A percentile compares a stretch with the other conserved stretches of the same genome.
Conservation (phyloP, 441 rosid genomes). For the Adansonia madagascariensis region DNA sequence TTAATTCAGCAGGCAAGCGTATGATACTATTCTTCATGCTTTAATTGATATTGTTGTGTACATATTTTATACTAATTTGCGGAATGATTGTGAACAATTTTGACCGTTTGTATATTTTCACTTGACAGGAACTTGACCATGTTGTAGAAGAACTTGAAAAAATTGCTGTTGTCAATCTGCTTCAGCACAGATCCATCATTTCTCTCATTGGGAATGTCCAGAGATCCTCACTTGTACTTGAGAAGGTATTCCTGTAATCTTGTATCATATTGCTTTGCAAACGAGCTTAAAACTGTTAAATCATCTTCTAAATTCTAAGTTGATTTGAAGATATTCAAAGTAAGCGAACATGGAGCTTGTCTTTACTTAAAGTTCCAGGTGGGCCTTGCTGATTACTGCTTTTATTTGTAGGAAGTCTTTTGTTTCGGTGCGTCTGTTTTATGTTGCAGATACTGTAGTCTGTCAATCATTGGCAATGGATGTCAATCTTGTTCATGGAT, state of each 20-base stretch:
- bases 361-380: no score
- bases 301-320: background rate
- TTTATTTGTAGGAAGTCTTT: slow-evolving; percentile 10
- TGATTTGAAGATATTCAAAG: background rate
- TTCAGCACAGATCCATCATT: slow-evolving; percentile 88
- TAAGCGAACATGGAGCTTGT: background rate
- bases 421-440: background rate
- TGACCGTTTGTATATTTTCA: slow-evolving; percentile 12
- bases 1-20: slow-evolving; percentile 84
- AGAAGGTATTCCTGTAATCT: slow-evolving; percentile 59
- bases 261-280: background rate
- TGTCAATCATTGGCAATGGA: background rate
- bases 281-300: background rate
- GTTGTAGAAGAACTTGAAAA: slow-evolving; percentile 92
- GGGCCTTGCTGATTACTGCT: no score
- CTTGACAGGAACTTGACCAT: slow-evolving; percentile 85
- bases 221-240: slow-evolving; percentile 82
- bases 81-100: slow-evolving; percentile 15
- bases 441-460: background rate
- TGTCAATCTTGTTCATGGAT: background rate
- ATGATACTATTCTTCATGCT: slow-evolving; percentile 27
- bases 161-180: slow-evolving; percentile 86
- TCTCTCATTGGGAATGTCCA: slow-evolving; percentile 93
- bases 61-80: background rate
- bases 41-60: slow-evolving; percentile 1